Evolutionary conservation across 2,329 filamentous ascomycete genomes (phyloP).

Genomic region (Parasarocladium wereldwijsianum): DNA sequence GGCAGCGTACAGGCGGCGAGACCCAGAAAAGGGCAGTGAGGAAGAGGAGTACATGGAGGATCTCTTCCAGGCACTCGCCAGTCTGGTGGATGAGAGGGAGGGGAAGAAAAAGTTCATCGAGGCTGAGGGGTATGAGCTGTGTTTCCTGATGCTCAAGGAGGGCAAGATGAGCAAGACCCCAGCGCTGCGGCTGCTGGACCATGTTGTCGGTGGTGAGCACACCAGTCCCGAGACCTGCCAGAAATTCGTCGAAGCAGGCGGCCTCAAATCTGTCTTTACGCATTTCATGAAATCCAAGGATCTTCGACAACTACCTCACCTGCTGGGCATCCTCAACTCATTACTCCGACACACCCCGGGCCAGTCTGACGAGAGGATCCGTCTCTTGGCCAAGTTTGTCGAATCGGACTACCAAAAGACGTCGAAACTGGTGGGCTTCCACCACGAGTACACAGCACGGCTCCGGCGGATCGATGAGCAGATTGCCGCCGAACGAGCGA

Average conservation of each 20-base stretch:
- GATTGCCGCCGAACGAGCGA: conserved; percentile 12
- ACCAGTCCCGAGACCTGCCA: conserved; percentile 44
- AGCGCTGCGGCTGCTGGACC: conserved; percentile 70
- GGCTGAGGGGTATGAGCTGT: conserved; percentile 83
- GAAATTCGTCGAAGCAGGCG: conserved; percentile 66
- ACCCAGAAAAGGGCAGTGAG: conserved; percentile 71
- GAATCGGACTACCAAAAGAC: conserved; percentile 90
- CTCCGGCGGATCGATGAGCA: conserved; percentile 46
- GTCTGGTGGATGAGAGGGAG: conserved; percentile 56
- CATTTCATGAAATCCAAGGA: conserved; percentile 73
- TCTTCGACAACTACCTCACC: conserved; percentile 59
- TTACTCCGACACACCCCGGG: conserved; percentile 68
- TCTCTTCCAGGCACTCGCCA: conserved; percentile 74
- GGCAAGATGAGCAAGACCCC: conserved; percentile 70
- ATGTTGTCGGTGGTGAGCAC: conserved; percentile 33
- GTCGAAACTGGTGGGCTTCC: conserved; percentile 52
- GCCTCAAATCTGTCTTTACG: conserved; percentile 72
- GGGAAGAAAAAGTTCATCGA: conserved; percentile 76
- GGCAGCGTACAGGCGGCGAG: conserved; percentile 69
- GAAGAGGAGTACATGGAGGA: conserved; percentile 96
- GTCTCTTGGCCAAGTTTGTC: conserved; percentile 83
- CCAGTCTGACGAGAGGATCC: conserved; percentile 63
- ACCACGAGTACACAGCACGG: conserved; percentile 51
- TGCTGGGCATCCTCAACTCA: conserved; percentile 72
- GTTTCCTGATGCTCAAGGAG: conserved; percentile 81